These are phyloP conservation scores for Candida sp. DNA, from an alignment of 1,139 yeast genomes.

Conservation along the genomic window DNA sequence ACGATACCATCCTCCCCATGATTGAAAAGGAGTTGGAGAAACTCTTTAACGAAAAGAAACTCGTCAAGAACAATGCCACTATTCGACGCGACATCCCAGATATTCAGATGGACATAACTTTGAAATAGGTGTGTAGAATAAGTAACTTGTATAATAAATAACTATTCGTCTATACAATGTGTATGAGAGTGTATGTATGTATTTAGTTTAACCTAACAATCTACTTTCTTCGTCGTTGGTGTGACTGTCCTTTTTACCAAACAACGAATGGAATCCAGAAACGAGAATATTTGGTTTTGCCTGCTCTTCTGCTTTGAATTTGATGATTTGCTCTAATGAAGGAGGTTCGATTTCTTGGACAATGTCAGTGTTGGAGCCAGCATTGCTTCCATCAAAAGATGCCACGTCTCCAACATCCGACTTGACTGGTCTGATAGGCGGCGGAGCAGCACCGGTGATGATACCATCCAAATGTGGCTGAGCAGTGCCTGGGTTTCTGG, in stretches of 20 bases:
- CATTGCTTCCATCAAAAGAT: slow-evolving; percentile 24
- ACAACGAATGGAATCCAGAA: slow-evolving; percentile 1
- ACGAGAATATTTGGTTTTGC: slow-evolving; percentile 7
- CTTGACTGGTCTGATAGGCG: slow-evolving; percentile 17
- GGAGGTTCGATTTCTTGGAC: slow-evolving; percentile 49
- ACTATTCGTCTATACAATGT: neutral
- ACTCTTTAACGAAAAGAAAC: slow-evolving; percentile 36
- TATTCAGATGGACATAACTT: slow-evolving; percentile 22
- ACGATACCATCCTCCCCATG: slow-evolving; percentile 62
- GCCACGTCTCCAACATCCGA: slow-evolving; percentile 19
- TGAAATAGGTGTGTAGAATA: slow-evolving; percentile 12
- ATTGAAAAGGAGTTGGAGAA: slow-evolving; percentile 69
- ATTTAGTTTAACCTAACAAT: slow-evolving; percentile 8
- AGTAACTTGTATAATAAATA: neutral
- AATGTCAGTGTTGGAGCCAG: slow-evolving; percentile 22
- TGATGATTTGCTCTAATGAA: slow-evolving; percentile 31
- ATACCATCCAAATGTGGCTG: slow-evolving; percentile 24
- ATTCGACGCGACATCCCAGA: slow-evolving; percentile 11
- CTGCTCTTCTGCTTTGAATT: slow-evolving; percentile 28
- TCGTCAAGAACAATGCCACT: slow-evolving; percentile 7
- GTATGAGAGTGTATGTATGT: neutral
- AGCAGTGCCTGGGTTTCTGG: slow-evolving; percentile 40
- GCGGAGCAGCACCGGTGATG: slow-evolving; percentile 16
- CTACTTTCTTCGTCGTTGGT: slow-evolving; percentile 20
- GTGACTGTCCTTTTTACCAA: slow-evolving; percentile 5